These are phyloP conservation scores for Coleophoma cylindrospora DNA, from an alignment of 2,329 filamentous ascomycete genomes.

Conservation along the genomic window DNA sequence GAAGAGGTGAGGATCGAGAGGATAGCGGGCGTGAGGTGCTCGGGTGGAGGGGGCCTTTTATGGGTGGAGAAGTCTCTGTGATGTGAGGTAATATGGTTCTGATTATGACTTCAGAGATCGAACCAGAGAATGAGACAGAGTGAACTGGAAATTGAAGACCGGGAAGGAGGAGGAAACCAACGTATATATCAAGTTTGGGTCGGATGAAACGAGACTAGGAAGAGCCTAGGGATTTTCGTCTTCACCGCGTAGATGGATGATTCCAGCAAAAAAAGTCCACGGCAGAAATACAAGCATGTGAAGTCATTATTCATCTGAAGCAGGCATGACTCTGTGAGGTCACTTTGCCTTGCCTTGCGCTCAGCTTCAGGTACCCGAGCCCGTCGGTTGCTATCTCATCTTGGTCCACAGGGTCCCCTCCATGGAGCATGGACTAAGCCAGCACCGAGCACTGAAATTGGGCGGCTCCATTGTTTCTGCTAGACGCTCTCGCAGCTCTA, in stretches of 20 bases:
- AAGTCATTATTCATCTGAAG: constrained; percentile 7
- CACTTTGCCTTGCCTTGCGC: not conserved
- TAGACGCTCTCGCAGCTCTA: not conserved
- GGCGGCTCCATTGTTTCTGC: constrained; percentile 11
- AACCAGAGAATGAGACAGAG: not conserved
- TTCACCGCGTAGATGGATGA: constrained; percentile 4
- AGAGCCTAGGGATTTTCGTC: constrained; percentile 11
- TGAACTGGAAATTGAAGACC: not conserved
- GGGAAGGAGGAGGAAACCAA: not conserved
- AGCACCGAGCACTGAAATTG: constrained; percentile 10
- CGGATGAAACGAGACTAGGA: constrained; percentile 20
- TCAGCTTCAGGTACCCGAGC: constrained; percentile 1
- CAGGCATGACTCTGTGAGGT: constrained; percentile 1
- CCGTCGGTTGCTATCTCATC: constrained; percentile 1
- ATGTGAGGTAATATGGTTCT: not conserved
- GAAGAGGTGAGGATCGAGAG: constrained; percentile 1
- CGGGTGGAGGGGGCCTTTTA: not conserved
- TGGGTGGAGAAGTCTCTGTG: not conserved
- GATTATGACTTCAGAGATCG: not conserved
- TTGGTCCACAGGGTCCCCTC: not conserved
- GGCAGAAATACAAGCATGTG: constrained; percentile 9
- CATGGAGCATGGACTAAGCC: not conserved
- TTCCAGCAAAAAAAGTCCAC: too few species aligned
- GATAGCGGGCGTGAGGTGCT: not conserved
- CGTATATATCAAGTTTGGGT: constrained; percentile 21